Conservation (phyloP, 768 basidiomycete species). For the Cantharellus cinnabarinus region DNA sequence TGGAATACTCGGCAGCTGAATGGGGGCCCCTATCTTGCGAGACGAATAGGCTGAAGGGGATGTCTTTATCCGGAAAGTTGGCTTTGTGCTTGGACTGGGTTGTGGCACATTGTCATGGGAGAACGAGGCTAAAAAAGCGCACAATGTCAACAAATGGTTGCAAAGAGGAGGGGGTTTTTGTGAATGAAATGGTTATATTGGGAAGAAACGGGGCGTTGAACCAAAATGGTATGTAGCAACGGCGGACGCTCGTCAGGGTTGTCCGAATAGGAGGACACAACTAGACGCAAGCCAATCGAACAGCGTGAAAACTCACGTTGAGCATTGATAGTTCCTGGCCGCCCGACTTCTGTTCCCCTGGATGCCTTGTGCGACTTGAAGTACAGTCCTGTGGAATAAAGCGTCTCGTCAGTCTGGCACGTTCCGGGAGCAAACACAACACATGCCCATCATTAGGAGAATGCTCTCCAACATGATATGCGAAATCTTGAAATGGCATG, state of each 20-base stretch:
- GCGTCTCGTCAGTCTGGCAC: too few species aligned
- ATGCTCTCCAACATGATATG: not conserved
- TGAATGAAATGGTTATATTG: too few species aligned
- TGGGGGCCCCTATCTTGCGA: not conserved
- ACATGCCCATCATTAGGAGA: not conserved
- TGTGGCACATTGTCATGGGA: too few species aligned
- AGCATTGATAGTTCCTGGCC: not conserved
- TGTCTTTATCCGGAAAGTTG: not conserved
- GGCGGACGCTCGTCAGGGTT: too few species aligned
- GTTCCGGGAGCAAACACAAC: too few species aligned
- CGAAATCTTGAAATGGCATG: not conserved
- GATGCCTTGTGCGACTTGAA: constrained; percentile 1
- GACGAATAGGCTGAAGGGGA: not conserved
- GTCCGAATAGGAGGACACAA: too few species aligned
- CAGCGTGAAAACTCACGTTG: not conserved
- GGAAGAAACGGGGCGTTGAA: too few species aligned
- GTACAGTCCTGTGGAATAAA: not conserved
- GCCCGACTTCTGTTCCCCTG: not conserved
- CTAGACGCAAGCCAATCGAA: not conserved
- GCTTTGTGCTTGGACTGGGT: too few species aligned
- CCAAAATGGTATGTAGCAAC: too few species aligned
- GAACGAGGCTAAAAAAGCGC: too few species aligned
- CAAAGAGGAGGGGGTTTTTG: too few species aligned
- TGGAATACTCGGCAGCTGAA: not conserved
- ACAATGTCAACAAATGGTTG: too few species aligned